Conservation (phyloP, 257 asterid species). For the Fraxinus anomala region DNA sequence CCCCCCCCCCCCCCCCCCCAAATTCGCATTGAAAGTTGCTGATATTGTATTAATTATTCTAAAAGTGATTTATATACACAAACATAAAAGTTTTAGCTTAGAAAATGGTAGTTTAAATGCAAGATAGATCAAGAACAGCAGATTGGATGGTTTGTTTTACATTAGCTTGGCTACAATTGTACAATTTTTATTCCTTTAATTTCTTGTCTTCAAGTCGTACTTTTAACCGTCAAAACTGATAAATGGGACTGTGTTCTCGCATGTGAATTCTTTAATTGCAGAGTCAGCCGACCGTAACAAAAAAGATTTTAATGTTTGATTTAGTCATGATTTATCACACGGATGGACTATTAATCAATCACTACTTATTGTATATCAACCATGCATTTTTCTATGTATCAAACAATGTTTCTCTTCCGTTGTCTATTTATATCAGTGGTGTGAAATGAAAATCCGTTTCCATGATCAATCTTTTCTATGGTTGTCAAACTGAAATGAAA, state of each 20-base stretch:
- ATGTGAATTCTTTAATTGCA: background rate
- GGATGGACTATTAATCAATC: background rate
- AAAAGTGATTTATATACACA: background rate
- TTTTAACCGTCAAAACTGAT: background rate
- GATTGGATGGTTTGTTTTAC: background rate
- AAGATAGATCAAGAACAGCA: background rate
- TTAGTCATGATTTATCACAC: background rate
- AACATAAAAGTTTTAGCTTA: background rate
- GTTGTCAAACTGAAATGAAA: background rate
- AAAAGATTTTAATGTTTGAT: no score
- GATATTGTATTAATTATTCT: background rate
- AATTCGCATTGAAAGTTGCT: background rate
- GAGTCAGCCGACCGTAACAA: background rate
- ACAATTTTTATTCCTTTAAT: background rate
- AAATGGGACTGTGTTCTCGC: background rate
- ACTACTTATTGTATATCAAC: background rate
- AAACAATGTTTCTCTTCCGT: background rate
- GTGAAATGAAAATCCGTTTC: conserved; percentile 11
- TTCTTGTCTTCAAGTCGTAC: background rate
- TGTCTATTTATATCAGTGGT: conserved; percentile 15
- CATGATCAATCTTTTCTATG: background rate
- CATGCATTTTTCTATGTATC: background rate
- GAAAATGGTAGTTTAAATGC: background rate
- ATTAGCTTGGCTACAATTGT: background rate
- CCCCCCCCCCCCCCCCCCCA: background rate